These are phyloP conservation scores for Fragilariopsis cylindrus DNA, from an alignment of 108 stramenopile species.

Conservation along the genomic window DNA sequence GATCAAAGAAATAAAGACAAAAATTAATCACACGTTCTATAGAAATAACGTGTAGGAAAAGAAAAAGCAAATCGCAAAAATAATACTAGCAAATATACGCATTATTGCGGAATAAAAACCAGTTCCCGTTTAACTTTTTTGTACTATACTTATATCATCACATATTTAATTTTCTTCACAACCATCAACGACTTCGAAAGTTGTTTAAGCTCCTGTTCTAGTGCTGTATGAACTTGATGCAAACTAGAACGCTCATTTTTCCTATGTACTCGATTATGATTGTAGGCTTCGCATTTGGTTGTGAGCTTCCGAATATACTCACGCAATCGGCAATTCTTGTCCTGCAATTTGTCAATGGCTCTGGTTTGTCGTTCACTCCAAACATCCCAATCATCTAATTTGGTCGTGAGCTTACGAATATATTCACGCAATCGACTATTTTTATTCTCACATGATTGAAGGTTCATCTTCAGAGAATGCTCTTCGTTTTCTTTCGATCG, in stretches of 20 bases:
- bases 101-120: too few relatives aligned
- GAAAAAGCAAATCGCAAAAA: too few relatives aligned
- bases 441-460: conserved; percentile 38
- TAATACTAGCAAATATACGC: too few relatives aligned
- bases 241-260: conserved; percentile 26
- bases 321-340: conserved; percentile 29
- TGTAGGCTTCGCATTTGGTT: conserved; percentile 37
- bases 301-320: conserved; percentile 52
- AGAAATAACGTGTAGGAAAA: too few relatives aligned
- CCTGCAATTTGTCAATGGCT: conserved; percentile 35
- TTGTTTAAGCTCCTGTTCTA: conserved; percentile 40
- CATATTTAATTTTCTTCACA: conserved; percentile 2
- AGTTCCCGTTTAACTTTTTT: too few relatives aligned
- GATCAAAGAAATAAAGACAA: conserved; percentile 2
- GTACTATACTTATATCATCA: too few relatives aligned
- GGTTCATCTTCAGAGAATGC: conserved; percentile 5
- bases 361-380: conserved; percentile 38
- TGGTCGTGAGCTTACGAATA: conserved; percentile 42
- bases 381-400: conserved; percentile 55
- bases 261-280: conserved; percentile 26
- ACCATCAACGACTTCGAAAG: conserved; percentile 33
- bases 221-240: conserved; percentile 29
- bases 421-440: conserved; percentile 42
- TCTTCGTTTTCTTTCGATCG: conserved; percentile 17
- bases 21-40: not conserved